Percentiles rank a stretch among this genome's conserved stretches.
Evolutionary conservation across 2,329 filamentous ascomycete species (phyloP).

Genomic region (Microdochium nivale): DNA sequence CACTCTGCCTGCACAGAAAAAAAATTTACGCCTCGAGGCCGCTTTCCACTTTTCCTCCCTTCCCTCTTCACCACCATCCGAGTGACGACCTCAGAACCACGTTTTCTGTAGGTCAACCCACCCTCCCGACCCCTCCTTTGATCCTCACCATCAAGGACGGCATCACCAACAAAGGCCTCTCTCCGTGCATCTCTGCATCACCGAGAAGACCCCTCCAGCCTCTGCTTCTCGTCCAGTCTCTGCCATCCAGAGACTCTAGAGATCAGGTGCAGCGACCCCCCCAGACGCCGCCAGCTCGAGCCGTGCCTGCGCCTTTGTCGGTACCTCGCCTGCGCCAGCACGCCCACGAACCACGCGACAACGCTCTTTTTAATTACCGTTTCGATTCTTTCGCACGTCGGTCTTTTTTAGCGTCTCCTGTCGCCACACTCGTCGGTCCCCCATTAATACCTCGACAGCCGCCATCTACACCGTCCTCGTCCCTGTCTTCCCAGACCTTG

Average conservation of each 20-base stretch:
- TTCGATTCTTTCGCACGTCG: conserved; percentile 1
- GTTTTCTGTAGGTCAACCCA: background rate
- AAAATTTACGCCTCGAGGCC: background rate
- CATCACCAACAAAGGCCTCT: background rate
- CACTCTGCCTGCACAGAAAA: background rate
- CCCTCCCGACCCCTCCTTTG: background rate
- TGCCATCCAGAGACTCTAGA: background rate
- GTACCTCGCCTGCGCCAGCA: too few species aligned
- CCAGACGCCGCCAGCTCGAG: background rate
- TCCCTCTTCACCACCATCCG: background rate
- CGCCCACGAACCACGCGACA: background rate
- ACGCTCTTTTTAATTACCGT: background rate
- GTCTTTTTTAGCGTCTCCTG: background rate
- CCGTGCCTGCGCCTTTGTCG: background rate
- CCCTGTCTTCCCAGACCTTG: too few species aligned
- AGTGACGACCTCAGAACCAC: conserved; percentile 1
- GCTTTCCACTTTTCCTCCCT: background rate
- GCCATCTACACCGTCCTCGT: background rate
- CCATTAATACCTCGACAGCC: background rate
- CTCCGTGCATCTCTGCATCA: background rate
- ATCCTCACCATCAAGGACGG: background rate
- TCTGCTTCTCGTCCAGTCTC: background rate
- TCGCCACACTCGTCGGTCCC: background rate
- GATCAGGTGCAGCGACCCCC: background rate
- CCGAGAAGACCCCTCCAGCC: background rate